phyloP scores from a whole-genome alignment of 441 rosid species.

The Croton laevigatus region DNA sequence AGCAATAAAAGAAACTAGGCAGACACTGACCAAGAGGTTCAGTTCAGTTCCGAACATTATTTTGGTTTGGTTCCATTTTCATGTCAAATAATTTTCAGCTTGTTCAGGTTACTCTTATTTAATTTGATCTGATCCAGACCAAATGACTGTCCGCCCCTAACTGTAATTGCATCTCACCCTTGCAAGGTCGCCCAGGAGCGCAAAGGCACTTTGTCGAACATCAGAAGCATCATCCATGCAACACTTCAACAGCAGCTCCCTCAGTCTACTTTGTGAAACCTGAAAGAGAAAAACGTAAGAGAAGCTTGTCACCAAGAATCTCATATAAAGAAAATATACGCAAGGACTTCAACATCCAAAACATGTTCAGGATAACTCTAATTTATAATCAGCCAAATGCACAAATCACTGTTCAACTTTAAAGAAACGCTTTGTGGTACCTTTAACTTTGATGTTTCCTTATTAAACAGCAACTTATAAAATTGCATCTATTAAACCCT shows the following conservation, averaged over 20 bases:
- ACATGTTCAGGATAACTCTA: neutral
- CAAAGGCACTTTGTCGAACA: conserved; percentile 97
- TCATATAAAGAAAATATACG: conserved; percentile 1
- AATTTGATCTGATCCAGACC: too few species aligned
- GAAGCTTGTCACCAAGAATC: conserved; percentile 8
- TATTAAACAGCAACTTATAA: too few species aligned
- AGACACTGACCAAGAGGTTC: too few species aligned
- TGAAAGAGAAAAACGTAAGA: conserved; percentile 25
- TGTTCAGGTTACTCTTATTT: too few species aligned
- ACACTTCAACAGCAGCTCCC: conserved; percentile 87
- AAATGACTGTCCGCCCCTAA: neutral
- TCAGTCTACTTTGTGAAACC: conserved; percentile 78
- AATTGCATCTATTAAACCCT: too few species aligned
- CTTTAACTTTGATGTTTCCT: too few species aligned
- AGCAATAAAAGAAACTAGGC: too few species aligned
- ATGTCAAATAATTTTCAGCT: too few species aligned
- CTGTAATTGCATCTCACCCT: conserved; percentile 51
- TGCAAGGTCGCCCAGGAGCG: conserved; percentile 95
- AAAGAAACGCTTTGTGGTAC: too few species aligned
- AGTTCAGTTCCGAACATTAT: too few species aligned
- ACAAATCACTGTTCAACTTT: too few species aligned
- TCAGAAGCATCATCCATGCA: conserved; percentile 92
- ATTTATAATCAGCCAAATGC: neutral
- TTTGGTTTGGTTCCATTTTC: too few species aligned
- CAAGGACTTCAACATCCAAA: conserved; percentile 1